Evolutionary conservation across 257 asterid species (phyloP).

Genomic region (Gynochthodes officinalis): DNA sequence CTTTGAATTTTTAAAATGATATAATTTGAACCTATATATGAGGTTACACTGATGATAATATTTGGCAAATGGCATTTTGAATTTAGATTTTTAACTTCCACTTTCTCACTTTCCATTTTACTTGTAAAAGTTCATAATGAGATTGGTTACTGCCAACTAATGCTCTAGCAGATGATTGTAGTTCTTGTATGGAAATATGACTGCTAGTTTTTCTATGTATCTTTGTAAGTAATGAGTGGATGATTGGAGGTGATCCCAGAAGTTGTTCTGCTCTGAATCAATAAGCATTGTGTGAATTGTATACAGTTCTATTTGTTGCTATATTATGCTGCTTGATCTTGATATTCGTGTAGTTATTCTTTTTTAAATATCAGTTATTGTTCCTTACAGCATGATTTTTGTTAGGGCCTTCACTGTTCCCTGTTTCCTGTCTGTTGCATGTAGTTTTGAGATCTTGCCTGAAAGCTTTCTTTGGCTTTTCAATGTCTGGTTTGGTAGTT

Average conservation of each 20-base stretch:
- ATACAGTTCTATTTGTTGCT: not conserved
- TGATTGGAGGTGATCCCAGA: not conserved
- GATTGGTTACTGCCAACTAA: not conserved
- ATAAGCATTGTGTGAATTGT: not conserved
- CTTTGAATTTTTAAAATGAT: not conserved
- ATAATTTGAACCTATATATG: not conserved
- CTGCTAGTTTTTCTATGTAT: not conserved
- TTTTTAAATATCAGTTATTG: not conserved
- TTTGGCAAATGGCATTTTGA: not conserved
- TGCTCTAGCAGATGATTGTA: not conserved
- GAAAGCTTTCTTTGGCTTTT: constrained; percentile 4
- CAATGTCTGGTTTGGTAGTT: not conserved
- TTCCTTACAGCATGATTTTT: not conserved
- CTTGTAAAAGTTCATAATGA: not conserved
- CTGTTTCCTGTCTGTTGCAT: not conserved
- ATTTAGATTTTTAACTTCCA: not conserved
- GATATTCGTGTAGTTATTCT: not conserved
- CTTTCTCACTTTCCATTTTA: not conserved
- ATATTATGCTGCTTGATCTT: not conserved
- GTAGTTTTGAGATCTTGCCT: not conserved
- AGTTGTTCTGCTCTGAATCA: not conserved
- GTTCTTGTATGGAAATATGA: not conserved
- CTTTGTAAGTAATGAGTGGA: not conserved
- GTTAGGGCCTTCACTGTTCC: not conserved
- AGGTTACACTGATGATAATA: not conserved